Base-by-base conservation (phyloP, 192 early-diverging fungal genomes). In the Coemansia sp. region DNA sequence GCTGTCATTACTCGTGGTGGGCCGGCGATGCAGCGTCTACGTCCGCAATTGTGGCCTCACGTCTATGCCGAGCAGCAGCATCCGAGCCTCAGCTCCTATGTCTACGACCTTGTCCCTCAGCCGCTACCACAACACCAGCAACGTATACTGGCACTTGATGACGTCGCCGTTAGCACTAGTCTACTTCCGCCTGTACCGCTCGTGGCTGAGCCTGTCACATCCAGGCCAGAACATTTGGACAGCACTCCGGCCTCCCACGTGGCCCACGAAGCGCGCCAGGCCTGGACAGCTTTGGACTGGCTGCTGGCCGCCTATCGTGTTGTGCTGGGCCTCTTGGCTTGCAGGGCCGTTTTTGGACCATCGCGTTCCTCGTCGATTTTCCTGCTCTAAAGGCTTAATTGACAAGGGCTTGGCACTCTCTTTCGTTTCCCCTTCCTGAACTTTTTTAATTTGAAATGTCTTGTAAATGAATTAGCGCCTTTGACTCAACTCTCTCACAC, bases 31-130 rank as follows among this genome's bases (percentile, higher is more conserved):
- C 78, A 73, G 70, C 73, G 78, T 12, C 65, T 81, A 59, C 69
- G 78, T n/a, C 78, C 73, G 1, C 73, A 81, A 59, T 67, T 81
- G 30, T 81, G 78, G 78, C 69, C 73, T 22, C 78, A 81, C 44
- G 60, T 34, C 24, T 38, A 29, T 43, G 29, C 45, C 24, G 44
- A 16, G 7, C 30, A 15, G 29, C 53, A 35, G 12, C 12, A 32
- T 30, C 2, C 53, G 6, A 56, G 29, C 53, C 13, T 56, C 30
- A 29, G 13, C 16, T 32, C 29, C 8, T 20, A 60, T 44, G 27
- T 74, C 11, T 44, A 56, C 38, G 62, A 68, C 55, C 39, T 43
- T 59, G 41, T 27, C 35, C 67, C 60, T 37, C 68, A 24, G 60
- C 60, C 52, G 9, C 68, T 63, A 18, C 53, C 68, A 47, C 68